Base-by-base conservation (phyloP, 805 yeast genomes). In the Nakazawaea ernobii region DNA sequence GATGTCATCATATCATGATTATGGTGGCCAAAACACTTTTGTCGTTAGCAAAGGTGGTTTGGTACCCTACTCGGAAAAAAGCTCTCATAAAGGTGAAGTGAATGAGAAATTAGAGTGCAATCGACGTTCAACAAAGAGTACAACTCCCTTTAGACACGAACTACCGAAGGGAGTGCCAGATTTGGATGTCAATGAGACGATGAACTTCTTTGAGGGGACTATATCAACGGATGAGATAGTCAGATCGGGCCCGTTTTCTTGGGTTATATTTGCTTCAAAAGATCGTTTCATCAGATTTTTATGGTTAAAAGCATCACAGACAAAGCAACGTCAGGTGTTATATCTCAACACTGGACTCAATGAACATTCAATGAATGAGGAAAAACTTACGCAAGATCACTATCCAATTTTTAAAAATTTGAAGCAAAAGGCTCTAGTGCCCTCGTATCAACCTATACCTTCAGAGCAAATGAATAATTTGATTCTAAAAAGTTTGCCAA, bases 401-500 rank as follows among this genome's bases (percentile, higher is more conserved):
- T 6, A 36, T n/a, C 17, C 39, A 2, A 36, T 15, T 9, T 35
- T 43, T n/a, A 24, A 27, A 32, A 27, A 28, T 14, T 27, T 45
- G 35, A 45, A 45, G 24, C 24, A 17, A 11, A 45, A 45, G 29
- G 13, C 20, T 2, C 20, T 39, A 3, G 14, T 45, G 8, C 48
- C 48, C 15, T 45, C 48, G 2, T 45, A 20, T 28, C 48, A 39
- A 17, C 48, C 48, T 13, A 13, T 45, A 6, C 35, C 48, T 27
- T 13, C 30, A 6, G 26, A 39, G 2, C 26, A 39, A 14, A 8
- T 45, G 14, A n/a, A 35, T n/a, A 13, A 32, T 7, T 6, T 45
- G 55, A 57, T 36, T 66, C 76, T 7, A 60, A 65, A 39, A 53
- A 60, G n/a, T 8, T 53, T 78, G 28, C 82, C 83, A 0, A 62